These are phyloP conservation scores for Acanthamoeba healyi DNA, from an alignment of 208 protist species.

Conservation along the genomic window DNA sequence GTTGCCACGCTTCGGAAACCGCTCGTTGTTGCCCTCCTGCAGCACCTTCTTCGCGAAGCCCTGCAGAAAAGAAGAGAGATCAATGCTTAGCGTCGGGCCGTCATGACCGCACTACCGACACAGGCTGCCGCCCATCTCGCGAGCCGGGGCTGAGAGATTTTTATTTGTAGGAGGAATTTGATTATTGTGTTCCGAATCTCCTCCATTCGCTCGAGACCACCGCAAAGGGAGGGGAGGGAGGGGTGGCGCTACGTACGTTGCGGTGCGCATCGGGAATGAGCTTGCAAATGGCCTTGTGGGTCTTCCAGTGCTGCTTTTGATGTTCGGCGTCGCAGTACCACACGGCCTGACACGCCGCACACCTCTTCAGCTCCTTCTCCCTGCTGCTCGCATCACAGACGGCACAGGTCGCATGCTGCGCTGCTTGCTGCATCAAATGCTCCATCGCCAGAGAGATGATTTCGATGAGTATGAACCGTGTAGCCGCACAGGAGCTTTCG, in stretches of 20 bases:
- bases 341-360: conserved; percentile 33
- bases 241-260: not conserved
- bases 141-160: no score
- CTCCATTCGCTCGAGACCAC: not conserved
- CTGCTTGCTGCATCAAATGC: not conserved
- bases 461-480: not conserved
- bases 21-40: conserved; percentile 15
- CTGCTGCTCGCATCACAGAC: conserved; percentile 16
- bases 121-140: no score
- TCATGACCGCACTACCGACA: not conserved
- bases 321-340: conserved; percentile 44
- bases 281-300: conserved; percentile 68
- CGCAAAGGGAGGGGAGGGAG: not conserved
- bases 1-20: conserved; percentile 46
- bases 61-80: not conserved
- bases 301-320: conserved; percentile 66
- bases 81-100: no score
- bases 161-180: not conserved
- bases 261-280: conserved; percentile 25
- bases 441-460: not conserved
- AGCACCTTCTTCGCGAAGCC: conserved; percentile 70
- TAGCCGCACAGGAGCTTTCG: no score
- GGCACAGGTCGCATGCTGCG: not conserved
- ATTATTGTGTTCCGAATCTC: no score
- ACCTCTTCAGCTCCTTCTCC: conserved; percentile 55